phyloP scores from a whole-genome alignment of 208 protist species.

The Leishmania amazonensis region DNA sequence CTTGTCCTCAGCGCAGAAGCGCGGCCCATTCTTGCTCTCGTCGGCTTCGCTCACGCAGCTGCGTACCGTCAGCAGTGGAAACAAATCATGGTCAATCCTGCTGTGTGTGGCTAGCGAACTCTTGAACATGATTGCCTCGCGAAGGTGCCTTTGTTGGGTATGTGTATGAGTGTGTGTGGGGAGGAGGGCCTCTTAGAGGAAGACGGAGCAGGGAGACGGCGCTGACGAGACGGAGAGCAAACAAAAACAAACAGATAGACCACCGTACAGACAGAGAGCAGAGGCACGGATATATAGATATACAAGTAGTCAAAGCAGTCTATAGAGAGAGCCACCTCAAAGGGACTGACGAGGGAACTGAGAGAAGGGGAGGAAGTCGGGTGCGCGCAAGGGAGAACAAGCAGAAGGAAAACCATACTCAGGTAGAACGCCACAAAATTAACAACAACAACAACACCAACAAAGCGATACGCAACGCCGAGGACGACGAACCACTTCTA shows the following conservation, averaged over 20 bases:
- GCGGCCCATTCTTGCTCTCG: conserved; percentile 77
- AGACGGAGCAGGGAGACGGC: background rate
- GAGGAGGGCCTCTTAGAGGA: background rate
- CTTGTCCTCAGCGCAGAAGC: conserved; percentile 78
- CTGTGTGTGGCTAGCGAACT: conserved; percentile 42
- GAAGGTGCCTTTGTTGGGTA: too few species aligned
- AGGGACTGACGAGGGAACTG: background rate
- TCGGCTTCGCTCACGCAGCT: conserved; percentile 75
- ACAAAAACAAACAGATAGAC: background rate
- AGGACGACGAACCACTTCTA: background rate
- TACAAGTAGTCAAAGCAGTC: background rate
- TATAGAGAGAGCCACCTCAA: too few species aligned
- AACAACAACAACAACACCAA: too few species aligned
- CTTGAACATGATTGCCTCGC: conserved; percentile 32
- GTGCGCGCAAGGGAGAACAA: background rate
- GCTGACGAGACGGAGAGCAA: background rate
- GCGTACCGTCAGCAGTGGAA: conserved; percentile 68
- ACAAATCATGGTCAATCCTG: conserved; percentile 53
- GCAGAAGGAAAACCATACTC: background rate
- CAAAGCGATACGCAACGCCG: background rate
- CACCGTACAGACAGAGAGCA: background rate
- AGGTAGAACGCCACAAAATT: too few species aligned
- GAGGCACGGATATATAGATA: background rate
- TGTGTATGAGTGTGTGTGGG: background rate
- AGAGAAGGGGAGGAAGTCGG: background rate